These are phyloP conservation scores for Ceratorhiza oryzae-sativae DNA, from an alignment of 1,284 basidiomycete genomes.

Conservation along the genomic window DNA sequence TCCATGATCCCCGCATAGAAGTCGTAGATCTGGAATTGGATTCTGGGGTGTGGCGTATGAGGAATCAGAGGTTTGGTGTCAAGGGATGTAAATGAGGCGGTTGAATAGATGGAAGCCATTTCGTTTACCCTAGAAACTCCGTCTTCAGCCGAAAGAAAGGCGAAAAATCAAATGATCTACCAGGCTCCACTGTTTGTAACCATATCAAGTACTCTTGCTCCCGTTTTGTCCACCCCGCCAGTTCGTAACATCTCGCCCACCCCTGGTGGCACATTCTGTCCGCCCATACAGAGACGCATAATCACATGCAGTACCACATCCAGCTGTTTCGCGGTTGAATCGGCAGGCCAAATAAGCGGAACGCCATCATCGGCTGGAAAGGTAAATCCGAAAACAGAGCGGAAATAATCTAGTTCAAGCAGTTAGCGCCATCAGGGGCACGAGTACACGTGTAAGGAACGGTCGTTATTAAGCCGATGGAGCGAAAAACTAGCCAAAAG, in stretches of 20 bases:
- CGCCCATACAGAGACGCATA: neutral
- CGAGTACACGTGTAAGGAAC: too few species aligned
- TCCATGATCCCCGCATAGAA: slow-evolving; percentile 16
- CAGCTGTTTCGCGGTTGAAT: neutral
- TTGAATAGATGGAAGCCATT: slow-evolving; percentile 8
- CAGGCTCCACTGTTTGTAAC: slow-evolving; percentile 9
- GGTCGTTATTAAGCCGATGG: too few species aligned
- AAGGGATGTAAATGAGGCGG: neutral
- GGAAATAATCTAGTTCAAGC: slow-evolving; percentile 32
- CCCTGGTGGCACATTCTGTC: neutral
- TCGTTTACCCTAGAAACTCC: slow-evolving; percentile 3
- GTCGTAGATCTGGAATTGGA: slow-evolving; percentile 12
- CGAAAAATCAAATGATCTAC: neutral
- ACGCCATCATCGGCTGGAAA: neutral
- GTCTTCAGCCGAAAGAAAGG: too few species aligned
- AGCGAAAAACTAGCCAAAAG: too few species aligned
- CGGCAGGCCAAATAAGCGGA: slow-evolving; percentile 1
- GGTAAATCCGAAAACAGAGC: neutral
- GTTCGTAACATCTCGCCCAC: too few species aligned
- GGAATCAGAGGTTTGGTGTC: slow-evolving; percentile 16
- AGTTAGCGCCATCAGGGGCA: too few species aligned
- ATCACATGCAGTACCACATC: neutral
- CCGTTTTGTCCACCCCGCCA: too few species aligned
- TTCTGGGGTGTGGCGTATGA: slow-evolving; percentile 7
- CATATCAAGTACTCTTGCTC: too few species aligned